Base-by-base conservation (phyloP, 306 rosid species). In the Citrullus amarus region DNA sequence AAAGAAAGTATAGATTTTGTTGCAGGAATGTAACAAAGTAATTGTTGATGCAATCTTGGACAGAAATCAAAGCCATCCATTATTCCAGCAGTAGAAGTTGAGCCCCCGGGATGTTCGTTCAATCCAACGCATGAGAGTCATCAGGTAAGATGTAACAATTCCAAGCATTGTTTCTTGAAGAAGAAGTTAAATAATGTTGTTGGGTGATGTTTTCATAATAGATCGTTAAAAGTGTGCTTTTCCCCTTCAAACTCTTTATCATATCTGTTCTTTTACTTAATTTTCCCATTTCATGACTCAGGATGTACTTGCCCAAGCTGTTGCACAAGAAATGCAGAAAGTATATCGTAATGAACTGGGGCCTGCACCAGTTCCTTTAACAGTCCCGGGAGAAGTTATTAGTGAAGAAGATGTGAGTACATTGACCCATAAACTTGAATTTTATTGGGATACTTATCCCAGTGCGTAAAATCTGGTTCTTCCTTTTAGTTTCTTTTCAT, bases 1-100 rank as follows among this genome's bases (percentile, higher is more conserved):
- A 4, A 11, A 71, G 36, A 32, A 32, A 32, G 12, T 57, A 39
- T 15, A 12, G 20, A 36, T 8, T 56, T 57, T 22, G n/a, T 76
- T 76, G 69, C 13, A 59, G 39, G 68, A 75, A 75, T 17, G 41
- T 56, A 15, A 57, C 17, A 11, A 50, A 6, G 68, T 4, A 53
- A 75, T 59, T 16, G 17, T 53, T 75, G 25, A 41, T 76, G 78
- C 12, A 51, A 28, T 79, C 16, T 77, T 60, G 51, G 12, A 54
- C 81, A 91, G 97, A 83, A 50, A 43, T 75, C 75, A 32, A 96
- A 86, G 89, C 87, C 90, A 60, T 77, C 97, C 46, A 75, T 83
- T 83, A 90, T 96, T 88, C 92, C 98, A 56, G 98, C 97, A 0
- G 97, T 96, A 69, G 98, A 96, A 86, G 93, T 92, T 86, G 98